Base-by-base conservation (phyloP, 2,329 filamentous ascomycete species). In the Claviceps spartinae region DNA sequence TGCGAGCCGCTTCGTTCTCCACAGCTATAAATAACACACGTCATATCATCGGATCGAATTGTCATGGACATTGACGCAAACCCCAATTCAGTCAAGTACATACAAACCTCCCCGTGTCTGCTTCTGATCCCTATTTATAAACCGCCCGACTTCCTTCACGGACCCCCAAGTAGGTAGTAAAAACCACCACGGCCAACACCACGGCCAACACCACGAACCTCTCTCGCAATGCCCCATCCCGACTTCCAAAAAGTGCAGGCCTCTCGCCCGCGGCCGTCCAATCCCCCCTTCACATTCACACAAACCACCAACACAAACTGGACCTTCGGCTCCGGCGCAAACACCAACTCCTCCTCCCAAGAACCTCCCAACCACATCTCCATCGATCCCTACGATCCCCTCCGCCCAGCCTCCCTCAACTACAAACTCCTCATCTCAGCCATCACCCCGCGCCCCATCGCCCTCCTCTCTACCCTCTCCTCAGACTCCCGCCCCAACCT, bases 371-470 rank as follows among this genome's bases (percentile, higher is more conserved):
- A 6, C 1, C 87, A 95, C 69, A 68, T 91, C 57, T 72, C 82
- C 62, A 95, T 96, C 60, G 84, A 95, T 66, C 90, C 90, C 0
- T 82, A 90, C 65, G 83, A 76, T 52, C 71, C 81, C 30, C 86
- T 82, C 36, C 78, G 90, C 0, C 76, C 81, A 0, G 69, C 79
- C 0, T 69, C 73, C 1, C 81, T 78, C 70, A 96, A 96, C 75
- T 96, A 97, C 78, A 95, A 95, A 69, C 78, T 96, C 14, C 74
- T 96, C 55, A 95, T 96, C 67, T 86, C 82, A 18, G 82, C 81
- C 56, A 80, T 96, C 58, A 77, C 89, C 16, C 91, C 91, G 1
- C 80, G 91, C 13, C 91, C 91, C 13, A 84, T 96, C 62, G 80
- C 77, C 50, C 78, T 83, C 64, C 63, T 83, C 36, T 79, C 75